Conservation (phyloP, 352 stramenopile genomes). For the Pythium periplocum region DNA sequence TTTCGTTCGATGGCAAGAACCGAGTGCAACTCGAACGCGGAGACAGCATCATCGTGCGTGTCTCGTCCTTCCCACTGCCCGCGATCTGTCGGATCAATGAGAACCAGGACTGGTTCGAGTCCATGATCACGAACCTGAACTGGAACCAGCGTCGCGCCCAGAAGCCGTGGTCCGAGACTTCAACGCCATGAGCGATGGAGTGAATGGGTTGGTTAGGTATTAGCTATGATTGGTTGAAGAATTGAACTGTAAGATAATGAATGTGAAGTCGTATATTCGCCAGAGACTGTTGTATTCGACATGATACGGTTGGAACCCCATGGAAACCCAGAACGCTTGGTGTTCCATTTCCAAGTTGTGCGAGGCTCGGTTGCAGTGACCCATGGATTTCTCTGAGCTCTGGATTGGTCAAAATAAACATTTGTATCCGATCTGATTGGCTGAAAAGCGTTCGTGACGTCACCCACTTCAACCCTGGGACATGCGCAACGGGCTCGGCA, state of each 20-base stretch:
- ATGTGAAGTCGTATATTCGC: not conserved
- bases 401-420: too few species aligned
- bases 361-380: too few species aligned
- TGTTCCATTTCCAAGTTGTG: too few species aligned
- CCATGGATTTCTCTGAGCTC: too few species aligned
- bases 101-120: slow-evolving; percentile 91
- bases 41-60: slow-evolving; percentile 80
- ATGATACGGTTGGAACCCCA: too few species aligned
- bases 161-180: slow-evolving; percentile 54
- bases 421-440: too few species aligned
- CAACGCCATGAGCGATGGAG: not conserved
- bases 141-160: slow-evolving; percentile 87
- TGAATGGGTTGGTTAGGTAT: too few species aligned
- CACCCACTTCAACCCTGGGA: too few species aligned
- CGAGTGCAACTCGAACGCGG: slow-evolving; percentile 82
- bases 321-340: too few species aligned
- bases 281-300: too few species aligned
- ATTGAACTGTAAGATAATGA: slow-evolving; percentile 4
- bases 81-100: slow-evolving; percentile 85
- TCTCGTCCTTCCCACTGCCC: slow-evolving; percentile 85
- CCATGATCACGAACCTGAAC: slow-evolving; percentile 91
- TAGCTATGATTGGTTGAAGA: not conserved
- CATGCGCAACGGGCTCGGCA: too few species aligned
- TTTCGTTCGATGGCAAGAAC: slow-evolving; percentile 91
- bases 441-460: too few species aligned